A percentile compares a stretch with the other conserved stretches of the same genome.
Evolutionary conservation across 2,329 filamentous ascomycete species (phyloP).

Genomic region (Lachnellula willkommii): DNA sequence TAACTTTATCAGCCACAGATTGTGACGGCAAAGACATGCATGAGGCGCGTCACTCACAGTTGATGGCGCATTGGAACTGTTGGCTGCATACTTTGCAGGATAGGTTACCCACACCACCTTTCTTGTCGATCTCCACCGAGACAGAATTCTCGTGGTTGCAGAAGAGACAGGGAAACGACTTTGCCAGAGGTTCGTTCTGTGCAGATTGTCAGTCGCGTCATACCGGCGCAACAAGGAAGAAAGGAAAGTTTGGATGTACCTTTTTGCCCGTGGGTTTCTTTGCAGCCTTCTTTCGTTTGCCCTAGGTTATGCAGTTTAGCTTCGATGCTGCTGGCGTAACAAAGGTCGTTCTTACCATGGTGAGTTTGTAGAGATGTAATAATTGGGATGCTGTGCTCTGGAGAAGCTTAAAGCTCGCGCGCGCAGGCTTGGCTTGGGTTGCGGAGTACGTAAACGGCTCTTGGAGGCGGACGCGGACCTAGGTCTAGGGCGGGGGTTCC

Average conservation of each 20-base stretch:
- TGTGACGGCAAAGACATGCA: conserved; percentile 10
- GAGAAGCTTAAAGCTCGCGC: too few relatives aligned
- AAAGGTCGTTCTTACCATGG: conserved; percentile 3
- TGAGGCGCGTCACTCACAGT: conserved; percentile 62
- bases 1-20: background rate
- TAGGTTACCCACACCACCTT: conserved; percentile 76
- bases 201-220: conserved; percentile 1
- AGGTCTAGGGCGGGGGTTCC: too few relatives aligned
- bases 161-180: conserved; percentile 93
- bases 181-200: conserved; percentile 66
- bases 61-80: conserved; percentile 86
- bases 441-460: too few relatives aligned
- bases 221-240: background rate
- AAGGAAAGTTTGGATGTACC: conserved; percentile 42
- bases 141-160: conserved; percentile 97
- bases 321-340: background rate
- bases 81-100: conserved; percentile 92
- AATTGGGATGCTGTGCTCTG: too few relatives aligned
- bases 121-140: conserved; percentile 88
- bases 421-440: too few relatives aligned
- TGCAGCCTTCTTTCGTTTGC: conserved; percentile 92
- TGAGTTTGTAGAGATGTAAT: background rate
- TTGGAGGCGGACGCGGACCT: too few relatives aligned
- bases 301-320: conserved; percentile 45
- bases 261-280: conserved; percentile 76